These are phyloP conservation scores for Ophiostoma sp. DNA, from an alignment of 2,329 filamentous ascomycete species.

Conservation along the genomic window DNA sequence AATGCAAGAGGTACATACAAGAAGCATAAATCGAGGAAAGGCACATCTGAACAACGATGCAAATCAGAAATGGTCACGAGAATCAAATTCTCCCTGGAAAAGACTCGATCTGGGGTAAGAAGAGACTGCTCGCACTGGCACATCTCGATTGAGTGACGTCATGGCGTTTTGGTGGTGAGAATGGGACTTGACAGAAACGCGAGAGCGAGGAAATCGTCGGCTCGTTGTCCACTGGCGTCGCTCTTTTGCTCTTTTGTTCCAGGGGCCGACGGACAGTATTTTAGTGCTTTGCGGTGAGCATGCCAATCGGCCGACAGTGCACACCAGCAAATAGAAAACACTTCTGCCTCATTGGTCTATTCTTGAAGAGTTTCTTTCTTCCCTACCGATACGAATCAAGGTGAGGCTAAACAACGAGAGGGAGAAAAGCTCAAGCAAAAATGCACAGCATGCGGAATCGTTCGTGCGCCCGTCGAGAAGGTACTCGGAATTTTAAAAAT, in stretches of 20 bases:
- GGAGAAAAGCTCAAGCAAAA: neutral
- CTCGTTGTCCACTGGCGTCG: neutral
- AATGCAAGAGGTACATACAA: no score
- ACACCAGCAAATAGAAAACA: neutral
- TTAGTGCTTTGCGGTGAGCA: neutral
- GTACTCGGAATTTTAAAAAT: neutral
- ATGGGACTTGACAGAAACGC: neutral
- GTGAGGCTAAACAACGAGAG: neutral
- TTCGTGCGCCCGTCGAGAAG: neutral
- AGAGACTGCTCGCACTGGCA: neutral
- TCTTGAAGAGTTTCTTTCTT: no score
- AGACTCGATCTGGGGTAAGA: neutral
- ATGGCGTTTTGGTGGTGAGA: neutral
- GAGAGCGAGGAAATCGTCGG: neutral
- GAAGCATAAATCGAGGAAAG: no score
- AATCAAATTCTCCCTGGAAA: neutral
- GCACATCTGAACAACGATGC: neutral
- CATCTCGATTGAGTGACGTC: neutral
- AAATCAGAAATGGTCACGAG: neutral
- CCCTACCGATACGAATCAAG: neutral
- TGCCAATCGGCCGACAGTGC: neutral
- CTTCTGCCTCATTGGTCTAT: neutral
- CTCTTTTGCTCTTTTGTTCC: neutral
- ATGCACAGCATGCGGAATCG: neutral
- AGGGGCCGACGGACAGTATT: neutral